Conservation (phyloP, 176 grass and related monocot genomes). For the Bonia amplexicaulis region DNA sequence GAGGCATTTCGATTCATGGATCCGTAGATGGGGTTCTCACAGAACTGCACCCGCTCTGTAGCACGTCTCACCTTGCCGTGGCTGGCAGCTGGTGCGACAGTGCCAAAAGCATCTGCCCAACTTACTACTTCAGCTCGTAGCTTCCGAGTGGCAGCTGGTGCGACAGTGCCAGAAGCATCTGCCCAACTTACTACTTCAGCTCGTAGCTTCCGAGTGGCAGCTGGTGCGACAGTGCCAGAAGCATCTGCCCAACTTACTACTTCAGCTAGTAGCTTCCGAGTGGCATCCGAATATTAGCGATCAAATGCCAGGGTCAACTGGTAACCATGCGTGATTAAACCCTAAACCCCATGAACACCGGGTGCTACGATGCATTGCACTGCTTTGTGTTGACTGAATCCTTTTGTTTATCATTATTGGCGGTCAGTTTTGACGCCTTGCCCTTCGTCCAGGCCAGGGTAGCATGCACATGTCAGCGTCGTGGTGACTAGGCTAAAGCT, state of each 20-base stretch:
- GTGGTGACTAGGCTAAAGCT: neutral
- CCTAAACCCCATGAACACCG: neutral
- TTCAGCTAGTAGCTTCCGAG: neutral
- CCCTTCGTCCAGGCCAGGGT: neutral
- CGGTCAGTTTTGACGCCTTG: neutral
- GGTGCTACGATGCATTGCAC: neutral
- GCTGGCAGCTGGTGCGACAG: neutral
- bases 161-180: neutral
- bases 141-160: neutral
- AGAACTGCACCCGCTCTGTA: neutral
- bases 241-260: neutral
- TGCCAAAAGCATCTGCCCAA: neutral
- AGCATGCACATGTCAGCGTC: conserved; percentile 9
- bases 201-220: neutral
- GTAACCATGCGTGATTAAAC: neutral
- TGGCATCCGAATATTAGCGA: neutral
- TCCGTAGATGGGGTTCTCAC: neutral
- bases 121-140: neutral
- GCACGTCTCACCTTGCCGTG: neutral
- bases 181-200: neutral
- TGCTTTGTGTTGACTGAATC: neutral
- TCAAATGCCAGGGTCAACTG: neutral
- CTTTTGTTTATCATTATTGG: neutral
- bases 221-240: neutral
- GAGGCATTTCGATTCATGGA: neutral